Evolutionary conservation across 2,329 filamentous ascomycete genomes (phyloP), one percentile per base, ranked within the genome.

Genomic region (Sporothrix curviconia): DNA sequence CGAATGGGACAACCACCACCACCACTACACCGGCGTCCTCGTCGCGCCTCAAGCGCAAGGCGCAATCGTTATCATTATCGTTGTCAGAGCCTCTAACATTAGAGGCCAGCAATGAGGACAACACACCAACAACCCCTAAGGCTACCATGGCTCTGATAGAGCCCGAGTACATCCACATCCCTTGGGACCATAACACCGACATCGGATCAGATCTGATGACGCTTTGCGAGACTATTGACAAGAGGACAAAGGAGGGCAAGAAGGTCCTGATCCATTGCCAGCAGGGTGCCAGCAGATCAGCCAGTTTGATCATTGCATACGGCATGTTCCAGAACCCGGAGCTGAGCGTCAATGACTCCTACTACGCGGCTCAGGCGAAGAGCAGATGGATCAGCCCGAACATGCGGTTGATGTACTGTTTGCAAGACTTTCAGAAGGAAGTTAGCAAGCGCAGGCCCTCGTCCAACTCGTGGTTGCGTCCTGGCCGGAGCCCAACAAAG

Each of bases 351-450:
- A 91, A 92, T 66, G 88, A 92, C 68, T 88, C 89, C 2, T 94
- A 94, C 68, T 84, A 90, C 67, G 81, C 85, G 3, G 89, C 90
- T 3, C 90, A 95, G 71, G 79, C 82, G 55, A 87, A 87, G 72
- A 94, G 89, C 70, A 84, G 80, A 66, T 95, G 90, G 89, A 92
- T 95, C 64, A 91, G 89, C 59, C 89, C 89, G 0, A 95, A 95
- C 70, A 95, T 95, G 90, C 89, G 89, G 64, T 77, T 95, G 63
- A 91, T 95, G 79, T 94, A 94, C 77, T 91, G 90, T 64, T 75
- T 95, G 49, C 89, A 92, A 69, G 89, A 92, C 66, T 92, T 92
- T 67, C 83, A 86, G 64, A 86, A 86, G 66, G 76, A 85, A 50
- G 69, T 86, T 3, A 71, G 77, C 1, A 79, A 76, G 66, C 81